Evolutionary conservation across 495 filamentous ascomycete genomes (phyloP).

Genomic region (Hypoxylon subgilvum): DNA sequence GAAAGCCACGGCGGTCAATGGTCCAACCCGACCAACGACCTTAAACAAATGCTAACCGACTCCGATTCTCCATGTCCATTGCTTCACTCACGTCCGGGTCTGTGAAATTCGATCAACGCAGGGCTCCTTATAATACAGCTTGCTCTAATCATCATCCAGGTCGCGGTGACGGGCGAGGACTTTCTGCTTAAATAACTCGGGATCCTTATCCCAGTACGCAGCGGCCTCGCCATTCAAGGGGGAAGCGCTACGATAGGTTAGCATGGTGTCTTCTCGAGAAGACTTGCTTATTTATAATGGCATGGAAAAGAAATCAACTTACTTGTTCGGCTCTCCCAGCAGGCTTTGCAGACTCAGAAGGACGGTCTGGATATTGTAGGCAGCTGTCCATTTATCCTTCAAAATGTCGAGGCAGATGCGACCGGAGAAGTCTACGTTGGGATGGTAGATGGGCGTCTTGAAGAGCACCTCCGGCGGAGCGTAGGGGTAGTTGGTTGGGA

Average conservation of each 20-base stretch:
- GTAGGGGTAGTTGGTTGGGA: conserved; percentile 93
- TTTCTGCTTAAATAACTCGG: conserved; percentile 82
- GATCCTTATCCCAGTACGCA: conserved; percentile 91
- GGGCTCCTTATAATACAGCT: conserved; percentile 21
- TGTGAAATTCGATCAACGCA: conserved; percentile 8
- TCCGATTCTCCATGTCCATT: conserved; percentile 47
- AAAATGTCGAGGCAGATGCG: conserved; percentile 95
- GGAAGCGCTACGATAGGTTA: conserved; percentile 68
- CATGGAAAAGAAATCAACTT: too few species aligned
- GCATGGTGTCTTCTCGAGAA: not conserved
- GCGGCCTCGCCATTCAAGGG: conserved; percentile 96
- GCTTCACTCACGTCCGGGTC: conserved; percentile 16
- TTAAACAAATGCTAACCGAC: conserved; percentile 40
- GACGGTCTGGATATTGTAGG: conserved; percentile 93
- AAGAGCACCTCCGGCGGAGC: conserved; percentile 90
- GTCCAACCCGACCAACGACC: conserved; percentile 11
- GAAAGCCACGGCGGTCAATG: conserved; percentile 14
- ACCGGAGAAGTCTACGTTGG: conserved; percentile 91
- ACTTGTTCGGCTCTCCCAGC: conserved; percentile 98
- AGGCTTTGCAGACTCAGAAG: conserved; percentile 93
- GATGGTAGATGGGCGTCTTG: conserved; percentile 92
- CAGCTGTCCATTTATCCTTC: conserved; percentile 95
- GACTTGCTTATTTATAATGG: conserved; percentile 96
- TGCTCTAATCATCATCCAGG: conserved; percentile 59
- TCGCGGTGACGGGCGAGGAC: conserved; percentile 62